These are phyloP conservation scores for Hanseniaspora clermontiae DNA, from an alignment of 805 yeast species.

Conservation along the genomic window DNA sequence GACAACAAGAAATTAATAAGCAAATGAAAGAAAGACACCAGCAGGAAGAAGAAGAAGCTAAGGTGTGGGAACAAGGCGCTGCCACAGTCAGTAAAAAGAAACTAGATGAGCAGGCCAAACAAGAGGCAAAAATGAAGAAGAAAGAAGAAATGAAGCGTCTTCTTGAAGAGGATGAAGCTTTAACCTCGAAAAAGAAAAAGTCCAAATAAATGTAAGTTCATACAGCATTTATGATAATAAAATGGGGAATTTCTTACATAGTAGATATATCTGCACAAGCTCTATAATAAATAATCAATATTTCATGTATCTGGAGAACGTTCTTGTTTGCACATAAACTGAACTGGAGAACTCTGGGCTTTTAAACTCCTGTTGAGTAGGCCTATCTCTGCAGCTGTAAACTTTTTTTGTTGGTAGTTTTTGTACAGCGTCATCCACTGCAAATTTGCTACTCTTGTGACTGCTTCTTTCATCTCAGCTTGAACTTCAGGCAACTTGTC, in stretches of 20 bases:
- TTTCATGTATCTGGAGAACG: too few species aligned
- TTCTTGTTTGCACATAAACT: not conserved
- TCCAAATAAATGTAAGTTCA: not conserved
- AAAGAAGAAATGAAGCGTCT: constrained; percentile 26
- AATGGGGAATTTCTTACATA: too few species aligned
- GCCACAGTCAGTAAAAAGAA: constrained; percentile 21
- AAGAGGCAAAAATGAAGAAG: constrained; percentile 22
- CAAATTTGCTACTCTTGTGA: not conserved
- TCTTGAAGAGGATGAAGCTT: constrained; percentile 26
- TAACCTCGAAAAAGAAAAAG: constrained; percentile 20
- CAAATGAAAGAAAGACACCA: constrained; percentile 19
- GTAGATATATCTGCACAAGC: not conserved
- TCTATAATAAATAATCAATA: not conserved
- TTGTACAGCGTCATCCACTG: constrained; percentile 21
- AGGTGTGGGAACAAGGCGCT: constrained; percentile 27
- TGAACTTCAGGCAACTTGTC: constrained; percentile 18
- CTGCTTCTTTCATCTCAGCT: constrained; percentile 12
- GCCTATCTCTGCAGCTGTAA: not conserved
- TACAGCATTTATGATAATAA: not conserved
- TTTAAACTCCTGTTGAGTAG: not conserved
- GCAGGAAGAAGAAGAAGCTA: constrained; percentile 26
- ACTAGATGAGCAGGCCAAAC: constrained; percentile 24
- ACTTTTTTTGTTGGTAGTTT: constrained; percentile 5
- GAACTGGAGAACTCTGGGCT: not conserved
- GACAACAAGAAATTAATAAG: constrained; percentile 24